phyloP scores from a whole-genome alignment of 441 rosid species.

The Brassica hybrid region DNA sequence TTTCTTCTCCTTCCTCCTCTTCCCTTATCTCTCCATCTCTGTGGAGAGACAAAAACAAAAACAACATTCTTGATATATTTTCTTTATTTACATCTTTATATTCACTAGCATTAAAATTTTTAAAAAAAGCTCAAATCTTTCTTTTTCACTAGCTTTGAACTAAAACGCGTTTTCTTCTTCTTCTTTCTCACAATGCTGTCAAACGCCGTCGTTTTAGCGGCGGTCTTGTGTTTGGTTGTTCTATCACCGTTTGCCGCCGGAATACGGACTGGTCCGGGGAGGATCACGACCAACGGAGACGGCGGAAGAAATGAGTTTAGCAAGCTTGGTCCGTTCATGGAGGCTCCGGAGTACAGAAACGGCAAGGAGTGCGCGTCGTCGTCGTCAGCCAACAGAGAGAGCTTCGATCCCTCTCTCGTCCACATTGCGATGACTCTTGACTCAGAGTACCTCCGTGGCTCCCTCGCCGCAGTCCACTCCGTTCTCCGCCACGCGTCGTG shows the following conservation, averaged over 20 bases:
- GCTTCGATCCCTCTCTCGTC: conserved; percentile 64
- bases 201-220: conserved; percentile 36
- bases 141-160: conserved; percentile 15
- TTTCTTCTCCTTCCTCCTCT: conserved; percentile 32
- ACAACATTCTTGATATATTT: conserved; percentile 29
- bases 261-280: conserved; percentile 56
- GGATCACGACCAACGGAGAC: conserved; percentile 28
- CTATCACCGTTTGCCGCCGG: conserved; percentile 48
- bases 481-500: conserved; percentile 90
- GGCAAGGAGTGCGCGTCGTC: conserved; percentile 65
- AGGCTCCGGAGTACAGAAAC: conserved; percentile 93
- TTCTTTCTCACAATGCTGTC: conserved; percentile 44
- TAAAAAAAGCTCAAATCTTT: conserved; percentile 3
- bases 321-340: conserved; percentile 50
- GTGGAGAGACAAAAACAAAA: conserved; percentile 34
- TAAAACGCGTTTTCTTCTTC: conserved; percentile 16
- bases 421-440: conserved; percentile 97
- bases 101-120: conserved; percentile 22
- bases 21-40: conserved; percentile 38
- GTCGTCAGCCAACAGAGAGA: conserved; percentile 34
- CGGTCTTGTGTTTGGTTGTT: conserved; percentile 33
- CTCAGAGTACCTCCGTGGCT: conserved; percentile 88
- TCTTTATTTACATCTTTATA: conserved; percentile 37
- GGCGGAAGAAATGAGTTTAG: conserved; percentile 32
- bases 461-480: conserved; percentile 93